Conservation (phyloP, 441 rosid genomes). For the Adansonia madagascariensis region DNA sequence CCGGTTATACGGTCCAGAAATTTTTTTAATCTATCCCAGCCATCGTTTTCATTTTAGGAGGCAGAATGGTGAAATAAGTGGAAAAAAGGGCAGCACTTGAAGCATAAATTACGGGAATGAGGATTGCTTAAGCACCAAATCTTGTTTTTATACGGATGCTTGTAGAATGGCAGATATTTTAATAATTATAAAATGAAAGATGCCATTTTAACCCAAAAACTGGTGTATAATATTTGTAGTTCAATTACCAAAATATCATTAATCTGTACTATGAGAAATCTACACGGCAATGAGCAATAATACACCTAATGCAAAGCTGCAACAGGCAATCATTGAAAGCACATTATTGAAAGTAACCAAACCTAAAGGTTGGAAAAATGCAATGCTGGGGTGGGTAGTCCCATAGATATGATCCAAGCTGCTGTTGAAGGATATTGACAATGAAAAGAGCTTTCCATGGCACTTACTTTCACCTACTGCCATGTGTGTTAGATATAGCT, state of each 20-base stretch:
- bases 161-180: neutral
- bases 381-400: too few relatives aligned
- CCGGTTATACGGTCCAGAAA: neutral
- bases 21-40: too few relatives aligned
- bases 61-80: too few relatives aligned
- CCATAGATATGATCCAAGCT: neutral
- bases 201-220: neutral
- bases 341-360: neutral
- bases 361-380: too few relatives aligned
- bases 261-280: conserved; percentile 1
- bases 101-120: too few relatives aligned
- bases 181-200: neutral
- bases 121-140: too few relatives aligned
- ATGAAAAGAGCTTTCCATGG: too few relatives aligned
- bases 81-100: too few relatives aligned
- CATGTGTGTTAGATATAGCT: too few relatives aligned
- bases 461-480: too few relatives aligned
- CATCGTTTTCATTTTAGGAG: too few relatives aligned
- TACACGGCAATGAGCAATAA: neutral
- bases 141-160: neutral
- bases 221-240: neutral
- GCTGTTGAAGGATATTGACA: neutral
- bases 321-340: conserved; percentile 20
- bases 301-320: neutral
- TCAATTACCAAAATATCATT: neutral